Evolutionary conservation across 1,139 yeast species (phyloP), one percentile per base, ranked within the genome.

Genomic region (Geotrichum fermentans): DNA sequence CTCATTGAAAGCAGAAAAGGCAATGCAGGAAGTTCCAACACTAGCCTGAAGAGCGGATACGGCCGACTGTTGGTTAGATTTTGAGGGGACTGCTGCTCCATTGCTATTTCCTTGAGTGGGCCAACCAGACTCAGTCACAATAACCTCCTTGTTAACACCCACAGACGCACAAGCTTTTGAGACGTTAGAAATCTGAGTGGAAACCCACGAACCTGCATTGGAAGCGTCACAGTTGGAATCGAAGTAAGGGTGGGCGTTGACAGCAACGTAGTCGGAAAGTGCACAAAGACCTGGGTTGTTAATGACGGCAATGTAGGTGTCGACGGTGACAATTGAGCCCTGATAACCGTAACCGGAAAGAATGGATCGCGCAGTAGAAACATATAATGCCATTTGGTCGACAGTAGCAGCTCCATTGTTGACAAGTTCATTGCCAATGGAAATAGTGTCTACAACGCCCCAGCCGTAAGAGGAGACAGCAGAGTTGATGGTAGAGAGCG

Each of bases 91-190:
- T 59, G 89, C 88, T 50, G 61, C 65, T 57, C 82, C 83, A 71
- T 79, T 80, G 68, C 76, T 59, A 58, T 72, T 70, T 68, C 96
- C 96, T 62, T 74, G 65, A 52, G 86, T 77, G 65, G 96, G 96
- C 95, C 96, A 88, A 57, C 96, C 96, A 55, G 94, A 75, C 74
- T 88, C 96, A 59, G 89, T 76, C 62, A 88, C 73, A 61, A 85
- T 65, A 53, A 86, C 89, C 39, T 67, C 60, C 75, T 84, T 83
- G 52, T 61, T 51, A 45, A 66, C 78, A 59, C 79, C 79, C 2
- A 17, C 45, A 20, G 18, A 13, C 16, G 26, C 29, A 58, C 71
- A 68, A 54, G 77, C 73, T 50, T 70, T 57, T 64, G 74, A 70
- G 52, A 87, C 81, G 63, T 79, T 75, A 64, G 76, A 74, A 61